Evolutionary conservation across 1,139 yeast species (phyloP).

Genomic region (Hanseniaspora uvarum): DNA sequence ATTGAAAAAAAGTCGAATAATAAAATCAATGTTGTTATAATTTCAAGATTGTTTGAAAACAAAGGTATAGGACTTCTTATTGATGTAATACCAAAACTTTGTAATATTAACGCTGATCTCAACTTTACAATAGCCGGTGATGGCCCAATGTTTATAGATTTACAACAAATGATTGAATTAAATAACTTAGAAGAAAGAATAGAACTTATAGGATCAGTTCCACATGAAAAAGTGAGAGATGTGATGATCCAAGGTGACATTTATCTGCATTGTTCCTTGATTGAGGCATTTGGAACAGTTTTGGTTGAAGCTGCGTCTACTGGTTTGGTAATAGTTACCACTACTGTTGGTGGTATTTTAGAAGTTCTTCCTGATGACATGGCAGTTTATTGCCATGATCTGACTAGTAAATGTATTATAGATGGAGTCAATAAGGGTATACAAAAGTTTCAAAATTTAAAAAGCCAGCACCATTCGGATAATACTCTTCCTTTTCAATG

Average conservation of each 20-base stretch:
- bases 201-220: constrained; percentile 70
- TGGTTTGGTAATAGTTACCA: constrained; percentile 86
- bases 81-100: constrained; percentile 77
- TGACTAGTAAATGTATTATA: constrained; percentile 44
- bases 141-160: constrained; percentile 88
- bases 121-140: constrained; percentile 87
- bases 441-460: constrained; percentile 52
- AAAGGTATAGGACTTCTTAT: constrained; percentile 88
- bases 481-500: constrained; percentile 26
- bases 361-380: constrained; percentile 88
- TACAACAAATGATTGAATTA: constrained; percentile 90
- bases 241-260: constrained; percentile 92
- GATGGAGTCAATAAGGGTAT: constrained; percentile 58
- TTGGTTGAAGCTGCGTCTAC: constrained; percentile 96
- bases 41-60: constrained; percentile 85
- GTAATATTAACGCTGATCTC: constrained; percentile 53
- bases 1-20: constrained; percentile 14
- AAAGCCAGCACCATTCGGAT: constrained; percentile 26
- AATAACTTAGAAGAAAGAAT: constrained; percentile 81
- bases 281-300: constrained; percentile 97
- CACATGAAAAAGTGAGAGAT: constrained; percentile 86
- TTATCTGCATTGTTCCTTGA: constrained; percentile 82
- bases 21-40: constrained; percentile 71
- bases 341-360: constrained; percentile 95
- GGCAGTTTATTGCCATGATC: constrained; percentile 84